A percentile compares a stretch with the other conserved stretches of the same genome.
Evolutionary conservation across 371 early-diverging fungal species (phyloP).

Genomic region (Apophysomyces elegans): DNA sequence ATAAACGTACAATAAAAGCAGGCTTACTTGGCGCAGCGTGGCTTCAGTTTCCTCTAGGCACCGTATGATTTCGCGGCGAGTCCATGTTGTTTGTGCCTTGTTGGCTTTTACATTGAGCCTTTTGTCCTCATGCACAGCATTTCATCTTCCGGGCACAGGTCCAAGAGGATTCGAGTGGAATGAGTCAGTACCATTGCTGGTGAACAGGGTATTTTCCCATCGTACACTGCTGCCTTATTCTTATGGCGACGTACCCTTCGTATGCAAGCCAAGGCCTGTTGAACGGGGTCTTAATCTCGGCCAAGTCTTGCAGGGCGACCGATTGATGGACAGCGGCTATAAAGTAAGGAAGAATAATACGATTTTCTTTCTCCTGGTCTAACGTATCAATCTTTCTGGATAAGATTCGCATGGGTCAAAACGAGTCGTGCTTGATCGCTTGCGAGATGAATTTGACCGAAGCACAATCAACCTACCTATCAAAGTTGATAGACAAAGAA

Average conservation of each 20-base stretch:
- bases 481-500: slow-evolving; percentile 51
- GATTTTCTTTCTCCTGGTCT: background rate
- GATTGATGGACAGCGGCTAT: slow-evolving; percentile 62
- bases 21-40: no score
- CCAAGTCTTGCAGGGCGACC: slow-evolving; percentile 81
- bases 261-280: slow-evolving; percentile 59
- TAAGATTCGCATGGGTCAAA: slow-evolving; percentile 20
- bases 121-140: slow-evolving; percentile 33
- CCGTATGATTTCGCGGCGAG: no score
- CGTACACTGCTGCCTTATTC: slow-evolving; percentile 74
- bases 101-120: background rate
- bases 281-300: slow-evolving; percentile 73
- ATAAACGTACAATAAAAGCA: no score
- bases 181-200: slow-evolving; percentile 66
- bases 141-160: slow-evolving; percentile 80
- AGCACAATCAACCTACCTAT: slow-evolving; percentile 48
- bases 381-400: background rate
- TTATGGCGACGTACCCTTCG: slow-evolving; percentile 72
- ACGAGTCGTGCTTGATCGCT: slow-evolving; percentile 48
- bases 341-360: slow-evolving; percentile 27
- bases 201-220: slow-evolving; percentile 74
- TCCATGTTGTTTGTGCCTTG: background rate
- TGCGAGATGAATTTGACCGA: slow-evolving; percentile 44
- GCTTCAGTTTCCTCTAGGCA: no score
- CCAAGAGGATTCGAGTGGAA: slow-evolving; percentile 63